Evolutionary conservation across 78 protist genomes (phyloP).

Genomic region (Dictyostelium purpureum): DNA sequence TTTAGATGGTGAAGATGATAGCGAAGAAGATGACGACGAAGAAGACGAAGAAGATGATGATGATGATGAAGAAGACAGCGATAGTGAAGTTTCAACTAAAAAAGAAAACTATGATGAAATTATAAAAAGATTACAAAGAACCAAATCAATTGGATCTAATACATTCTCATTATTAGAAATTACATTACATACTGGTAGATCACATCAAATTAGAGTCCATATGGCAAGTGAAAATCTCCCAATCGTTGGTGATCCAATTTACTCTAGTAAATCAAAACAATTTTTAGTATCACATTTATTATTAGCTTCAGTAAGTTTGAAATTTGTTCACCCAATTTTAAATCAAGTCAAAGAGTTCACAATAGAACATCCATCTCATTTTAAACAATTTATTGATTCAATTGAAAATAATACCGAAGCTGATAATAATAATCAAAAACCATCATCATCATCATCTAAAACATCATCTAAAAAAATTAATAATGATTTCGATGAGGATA

Average conservation of each 20-base stretch:
- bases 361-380: constrained; percentile 52
- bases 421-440: background rate
- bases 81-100: background rate
- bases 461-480: background rate
- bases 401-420: constrained; percentile 13
- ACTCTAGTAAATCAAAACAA: constrained; percentile 39
- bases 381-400: constrained; percentile 31
- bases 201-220: constrained; percentile 73
- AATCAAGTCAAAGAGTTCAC: constrained; percentile 20
- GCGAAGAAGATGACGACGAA: constrained; percentile 5
- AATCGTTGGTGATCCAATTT: constrained; percentile 84
- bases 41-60: background rate
- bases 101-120: background rate
- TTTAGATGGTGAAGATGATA: constrained; percentile 3
- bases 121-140: background rate
- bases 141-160: constrained; percentile 8
- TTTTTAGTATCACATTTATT: constrained; percentile 45
- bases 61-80: background rate
- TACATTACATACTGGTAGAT: constrained; percentile 77
- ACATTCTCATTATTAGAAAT: constrained; percentile 49
- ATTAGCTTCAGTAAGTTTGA: constrained; percentile 40
- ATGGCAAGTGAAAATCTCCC: constrained; percentile 34
- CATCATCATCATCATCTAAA: background rate
- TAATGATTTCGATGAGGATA: background rate
- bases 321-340: constrained; percentile 56